Conservation (phyloP, 352 stramenopile species). For the Globisporangium barbulae region DNA sequence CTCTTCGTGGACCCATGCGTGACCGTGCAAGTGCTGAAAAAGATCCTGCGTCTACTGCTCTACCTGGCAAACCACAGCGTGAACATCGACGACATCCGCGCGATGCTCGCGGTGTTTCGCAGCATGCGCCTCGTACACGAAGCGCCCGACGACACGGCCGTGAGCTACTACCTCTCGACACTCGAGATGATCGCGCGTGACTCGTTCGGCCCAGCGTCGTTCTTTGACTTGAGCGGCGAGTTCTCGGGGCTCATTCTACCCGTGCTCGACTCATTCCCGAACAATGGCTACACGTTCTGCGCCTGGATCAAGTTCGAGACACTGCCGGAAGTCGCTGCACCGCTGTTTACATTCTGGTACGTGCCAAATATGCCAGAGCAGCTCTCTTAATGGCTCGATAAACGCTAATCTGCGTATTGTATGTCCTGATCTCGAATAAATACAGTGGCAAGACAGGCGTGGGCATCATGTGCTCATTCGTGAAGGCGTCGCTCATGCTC, state of each 20-base stretch:
- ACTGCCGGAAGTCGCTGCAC: conserved; percentile 60
- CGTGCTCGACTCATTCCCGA: conserved; percentile 68
- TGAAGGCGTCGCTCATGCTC: conserved; percentile 71
- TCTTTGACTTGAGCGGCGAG: conserved; percentile 80
- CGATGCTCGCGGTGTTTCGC: conserved; percentile 79
- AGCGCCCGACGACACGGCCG: conserved; percentile 58
- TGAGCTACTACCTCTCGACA: conserved; percentile 78
- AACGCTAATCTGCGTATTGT: conserved; percentile 8
- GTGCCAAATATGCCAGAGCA: conserved; percentile 7
- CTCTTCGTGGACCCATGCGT: conserved; percentile 62
- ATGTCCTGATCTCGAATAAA: no score
- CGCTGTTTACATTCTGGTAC: conserved; percentile 79
- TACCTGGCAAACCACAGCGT: conserved; percentile 81
- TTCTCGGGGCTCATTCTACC: conserved; percentile 71
- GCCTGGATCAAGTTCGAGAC: conserved; percentile 85
- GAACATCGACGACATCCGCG: conserved; percentile 71
- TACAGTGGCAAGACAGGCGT: conserved; percentile 64
- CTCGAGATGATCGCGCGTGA: conserved; percentile 85
- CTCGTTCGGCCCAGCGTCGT: conserved; percentile 76
- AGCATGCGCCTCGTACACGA: conserved; percentile 65
- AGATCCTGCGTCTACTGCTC: conserved; percentile 70
- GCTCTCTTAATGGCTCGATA: conserved; percentile 1
- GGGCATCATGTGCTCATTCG: conserved; percentile 75
- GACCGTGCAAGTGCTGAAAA: conserved; percentile 65
- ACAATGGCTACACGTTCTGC: conserved; percentile 83